Percentiles rank a stretch among this genome's conserved stretches.
Evolutionary conservation across 768 basidiomycete species (phyloP).

Genomic region (Hygrocybe coccinea): DNA sequence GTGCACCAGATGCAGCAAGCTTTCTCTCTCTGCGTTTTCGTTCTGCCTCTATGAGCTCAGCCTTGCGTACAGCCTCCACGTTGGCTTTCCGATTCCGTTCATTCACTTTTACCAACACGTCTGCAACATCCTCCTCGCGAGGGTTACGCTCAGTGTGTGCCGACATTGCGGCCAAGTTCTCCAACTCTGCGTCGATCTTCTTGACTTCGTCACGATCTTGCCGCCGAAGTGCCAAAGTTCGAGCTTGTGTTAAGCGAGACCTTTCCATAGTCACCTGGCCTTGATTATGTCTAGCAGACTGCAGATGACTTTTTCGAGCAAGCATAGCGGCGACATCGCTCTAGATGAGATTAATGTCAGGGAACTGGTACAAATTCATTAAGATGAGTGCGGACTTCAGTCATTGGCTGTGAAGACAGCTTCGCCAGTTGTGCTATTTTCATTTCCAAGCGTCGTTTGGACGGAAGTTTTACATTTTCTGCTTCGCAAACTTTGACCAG

Average conservation of each 20-base stretch:
- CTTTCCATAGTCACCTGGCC: conserved; percentile 51
- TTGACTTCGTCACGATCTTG: conserved; percentile 62
- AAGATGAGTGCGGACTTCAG: conserved; percentile 55
- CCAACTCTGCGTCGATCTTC: conserved; percentile 59
- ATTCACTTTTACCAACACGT: conserved; percentile 75
- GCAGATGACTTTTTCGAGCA: conserved; percentile 53
- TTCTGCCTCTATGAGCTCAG: conserved; percentile 66
- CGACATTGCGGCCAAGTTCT: conserved; percentile 37
- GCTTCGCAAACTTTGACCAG: conserved; percentile 38
- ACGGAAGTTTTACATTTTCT: conserved; percentile 63
- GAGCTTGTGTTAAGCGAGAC: conserved; percentile 63
- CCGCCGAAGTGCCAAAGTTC: conserved; percentile 69
- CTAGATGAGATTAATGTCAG: conserved; percentile 35
- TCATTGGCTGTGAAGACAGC: conserved; percentile 57
- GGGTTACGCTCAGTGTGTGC: conserved; percentile 14
- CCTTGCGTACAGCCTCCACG: conserved; percentile 69
- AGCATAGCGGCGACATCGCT: conserved; percentile 79
- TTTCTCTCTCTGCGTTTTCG: conserved; percentile 67
- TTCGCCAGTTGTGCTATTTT: conserved; percentile 61
- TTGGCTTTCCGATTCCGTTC: conserved; percentile 87
- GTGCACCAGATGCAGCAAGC: conserved; percentile 36
- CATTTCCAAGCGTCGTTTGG: conserved; percentile 58
- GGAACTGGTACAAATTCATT: not conserved
- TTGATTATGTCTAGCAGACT: conserved; percentile 24
- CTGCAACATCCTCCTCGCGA: conserved; percentile 29